These are phyloP conservation scores for Gossypium arboreum DNA, from an alignment of 345 rosid species.

Conservation along the genomic window DNA sequence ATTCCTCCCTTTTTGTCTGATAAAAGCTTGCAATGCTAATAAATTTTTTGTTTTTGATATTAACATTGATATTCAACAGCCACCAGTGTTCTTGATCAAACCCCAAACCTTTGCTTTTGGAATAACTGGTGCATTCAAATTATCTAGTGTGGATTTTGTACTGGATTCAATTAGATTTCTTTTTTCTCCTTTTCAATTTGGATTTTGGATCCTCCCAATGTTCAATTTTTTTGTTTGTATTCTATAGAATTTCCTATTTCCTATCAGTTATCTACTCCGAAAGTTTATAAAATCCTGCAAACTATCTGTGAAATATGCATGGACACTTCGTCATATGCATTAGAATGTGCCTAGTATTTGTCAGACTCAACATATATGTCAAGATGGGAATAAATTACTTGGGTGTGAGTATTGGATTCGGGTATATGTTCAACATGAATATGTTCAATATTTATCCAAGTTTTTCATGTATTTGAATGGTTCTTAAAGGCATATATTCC, in stretches of 20 bases:
- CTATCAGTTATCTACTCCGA: not conserved
- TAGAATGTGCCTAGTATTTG: not conserved
- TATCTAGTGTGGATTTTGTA: not conserved
- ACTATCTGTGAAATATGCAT: not conserved
- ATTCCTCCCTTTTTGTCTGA: not conserved
- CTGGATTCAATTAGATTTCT: not conserved
- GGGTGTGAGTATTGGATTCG: not conserved
- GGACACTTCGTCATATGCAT: not conserved
- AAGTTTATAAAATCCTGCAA: not conserved
- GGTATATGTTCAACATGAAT: not conserved
- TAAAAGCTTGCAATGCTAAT: not conserved
- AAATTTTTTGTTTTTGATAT: not conserved
- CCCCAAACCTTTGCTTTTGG: not conserved
- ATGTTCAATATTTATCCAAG: not conserved
- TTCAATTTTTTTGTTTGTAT: not conserved
- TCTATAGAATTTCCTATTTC: not conserved
- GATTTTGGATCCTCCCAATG: not conserved
- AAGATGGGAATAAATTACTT: not conserved
- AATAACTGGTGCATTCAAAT: not conserved
- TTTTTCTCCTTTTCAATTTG: not conserved
- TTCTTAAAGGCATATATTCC: not conserved
- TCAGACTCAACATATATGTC: not conserved
- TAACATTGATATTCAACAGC: not conserved
- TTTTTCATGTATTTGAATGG: not conserved
- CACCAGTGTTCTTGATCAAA: not conserved